Base-by-base conservation (phyloP, 1,284 basidiomycete genomes). In the Marasmius sp. region DNA sequence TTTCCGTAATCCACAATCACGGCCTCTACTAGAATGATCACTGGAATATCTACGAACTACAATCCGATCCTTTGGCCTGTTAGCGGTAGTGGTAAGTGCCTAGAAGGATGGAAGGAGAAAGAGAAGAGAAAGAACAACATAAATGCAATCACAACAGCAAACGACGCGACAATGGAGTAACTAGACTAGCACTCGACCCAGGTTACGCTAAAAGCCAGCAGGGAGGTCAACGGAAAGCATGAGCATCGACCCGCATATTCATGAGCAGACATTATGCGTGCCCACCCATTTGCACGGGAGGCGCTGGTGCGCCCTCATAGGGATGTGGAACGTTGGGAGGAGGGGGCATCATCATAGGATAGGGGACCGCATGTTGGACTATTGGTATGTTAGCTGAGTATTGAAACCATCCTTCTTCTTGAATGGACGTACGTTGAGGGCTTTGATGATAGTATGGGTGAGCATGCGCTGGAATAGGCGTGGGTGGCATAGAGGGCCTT, bases 261-360 rank as follows among this genome's bases (percentile, higher is more conserved):
- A 52, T 51, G 51, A 53, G 39, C 41, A 20, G 39, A 20, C 54
- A 65, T 80, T 76, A 86, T 61, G 84, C 83, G 69, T 89, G 87
- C 59, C 87, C 87, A 58, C 88, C 88, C 91, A 93, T 91, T 55
- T 80, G 86, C 53, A 87, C 85, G 38, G 85, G 89, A 52, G 87
- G 88, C 45, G 86, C 84, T 61, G 85, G 87, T 33, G 83, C 84
- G 64, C 81, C 83, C 54, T 92, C 89, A 73, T 92, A 92, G 43
- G 81, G 83, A 71, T 91, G 90, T 39, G 87, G 86, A 51, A 76
- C 80, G 48, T 80, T 83, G 20, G 85, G 86, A 51, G 88, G 89
- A 61, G 89, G 89, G 52, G 86, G 88, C 88, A 93, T 92, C 90
- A 93, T 93, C 88, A 91, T 91, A 16, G 83, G 88, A 73, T 93